These are phyloP conservation scores for Boletus eberwhitei DNA, from an alignment of 768 basidiomycete species.

Conservation along the genomic window DNA sequence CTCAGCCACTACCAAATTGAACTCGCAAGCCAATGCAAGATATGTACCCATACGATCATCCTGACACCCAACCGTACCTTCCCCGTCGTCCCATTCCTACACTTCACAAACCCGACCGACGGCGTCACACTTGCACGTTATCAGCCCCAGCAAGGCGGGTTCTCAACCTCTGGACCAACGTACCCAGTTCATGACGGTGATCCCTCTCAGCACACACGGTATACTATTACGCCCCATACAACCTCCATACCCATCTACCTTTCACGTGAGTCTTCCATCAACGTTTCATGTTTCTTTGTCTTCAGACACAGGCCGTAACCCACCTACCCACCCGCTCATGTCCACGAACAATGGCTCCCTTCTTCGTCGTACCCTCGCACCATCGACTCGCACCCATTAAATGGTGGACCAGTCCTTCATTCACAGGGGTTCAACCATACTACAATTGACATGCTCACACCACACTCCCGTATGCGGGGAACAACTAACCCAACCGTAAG, in stretches of 20 bases:
- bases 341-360: conserved; percentile 25
- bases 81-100: conserved; percentile 14
- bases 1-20: conserved; percentile 10
- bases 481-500: conserved; percentile 12
- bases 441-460: conserved; percentile 24
- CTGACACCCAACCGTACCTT: conserved; percentile 16
- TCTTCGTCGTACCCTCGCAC: conserved; percentile 26
- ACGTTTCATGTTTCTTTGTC: background rate
- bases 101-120: conserved; percentile 20
- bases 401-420: conserved; percentile 15
- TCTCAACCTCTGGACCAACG: conserved; percentile 33
- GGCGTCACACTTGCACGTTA: conserved; percentile 38
- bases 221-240: conserved; percentile 16
- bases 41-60: conserved; percentile 24
- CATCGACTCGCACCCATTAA: conserved; percentile 15
- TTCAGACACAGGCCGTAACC: conserved; percentile 11
- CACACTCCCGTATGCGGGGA: conserved; percentile 29
- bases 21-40: conserved; percentile 14
- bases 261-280: conserved; percentile 17
- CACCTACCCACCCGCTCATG: conserved; percentile 15
- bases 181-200: conserved; percentile 21
- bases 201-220: conserved; percentile 16
- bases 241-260: conserved; percentile 23
- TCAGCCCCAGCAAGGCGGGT: conserved; percentile 37
- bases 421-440: conserved; percentile 26